Conservation (phyloP, 2,329 filamentous ascomycete species). For the Aureobasidium vineae region DNA sequence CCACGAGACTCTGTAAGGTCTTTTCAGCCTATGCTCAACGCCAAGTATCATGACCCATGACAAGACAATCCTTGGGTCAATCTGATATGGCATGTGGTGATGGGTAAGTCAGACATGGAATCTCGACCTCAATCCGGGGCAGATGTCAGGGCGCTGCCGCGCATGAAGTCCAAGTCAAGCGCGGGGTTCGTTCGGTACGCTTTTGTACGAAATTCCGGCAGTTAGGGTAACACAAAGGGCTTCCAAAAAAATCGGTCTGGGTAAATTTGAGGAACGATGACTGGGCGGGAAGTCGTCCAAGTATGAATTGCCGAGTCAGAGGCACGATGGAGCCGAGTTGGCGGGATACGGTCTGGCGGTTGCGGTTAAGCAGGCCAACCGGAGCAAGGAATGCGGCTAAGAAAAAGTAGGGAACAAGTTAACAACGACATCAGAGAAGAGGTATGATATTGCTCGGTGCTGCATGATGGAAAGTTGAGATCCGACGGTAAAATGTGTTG, state of each 20-base stretch:
- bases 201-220: slow-evolving; percentile 20
- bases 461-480: background rate
- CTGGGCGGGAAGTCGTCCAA: background rate
- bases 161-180: background rate
- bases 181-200: slow-evolving; percentile 13
- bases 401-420: background rate
- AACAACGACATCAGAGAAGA: slow-evolving; percentile 18
- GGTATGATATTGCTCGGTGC: background rate
- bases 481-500: background rate
- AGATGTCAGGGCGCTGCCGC: background rate
- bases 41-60: background rate
- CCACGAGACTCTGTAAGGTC: background rate
- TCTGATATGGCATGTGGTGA: background rate
- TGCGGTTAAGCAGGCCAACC: slow-evolving; percentile 23
- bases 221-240: background rate
- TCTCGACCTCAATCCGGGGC: slow-evolving; percentile 10
- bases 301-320: slow-evolving; percentile 17
- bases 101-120: background rate
- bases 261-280: slow-evolving; percentile 7
- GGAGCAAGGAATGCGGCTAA: slow-evolving; percentile 21
- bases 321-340: slow-evolving; percentile 12
- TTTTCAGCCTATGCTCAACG: background rate
- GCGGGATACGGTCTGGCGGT: slow-evolving; percentile 19
- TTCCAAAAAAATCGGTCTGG: slow-evolving; percentile 11
- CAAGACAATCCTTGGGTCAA: background rate